Conservation (phyloP, 768 basidiomycete genomes). For the Chalciporus sphaerocephalus region DNA sequence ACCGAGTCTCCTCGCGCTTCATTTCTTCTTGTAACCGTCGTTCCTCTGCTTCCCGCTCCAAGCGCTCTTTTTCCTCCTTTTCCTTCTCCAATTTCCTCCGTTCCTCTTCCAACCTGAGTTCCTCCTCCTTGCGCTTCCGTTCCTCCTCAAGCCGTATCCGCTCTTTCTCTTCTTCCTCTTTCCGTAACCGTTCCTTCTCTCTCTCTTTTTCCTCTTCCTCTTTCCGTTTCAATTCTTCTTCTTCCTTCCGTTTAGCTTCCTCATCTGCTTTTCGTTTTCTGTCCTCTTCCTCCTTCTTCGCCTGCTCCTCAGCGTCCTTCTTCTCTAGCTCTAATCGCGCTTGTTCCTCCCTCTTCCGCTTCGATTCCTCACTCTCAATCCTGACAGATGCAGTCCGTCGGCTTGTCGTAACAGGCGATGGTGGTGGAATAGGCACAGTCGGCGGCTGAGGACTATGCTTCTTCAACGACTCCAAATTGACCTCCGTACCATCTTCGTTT, state of each 20-base stretch:
- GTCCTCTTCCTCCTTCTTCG: conserved; percentile 36
- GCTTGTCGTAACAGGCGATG: conserved; percentile 27
- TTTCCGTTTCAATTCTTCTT: conserved; percentile 37
- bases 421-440: conserved; percentile 37
- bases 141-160: conserved; percentile 30
- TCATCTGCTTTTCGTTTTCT: conserved; percentile 41
- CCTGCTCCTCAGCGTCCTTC: conserved; percentile 36
- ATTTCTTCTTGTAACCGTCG: conserved; percentile 21
- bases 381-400: conserved; percentile 42
- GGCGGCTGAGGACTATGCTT: conserved; percentile 43
- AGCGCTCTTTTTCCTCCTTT: conserved; percentile 42
- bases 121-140: conserved; percentile 30
- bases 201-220: conserved; percentile 45
- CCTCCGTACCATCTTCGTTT: conserved; percentile 58
- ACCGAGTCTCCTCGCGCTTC: conserved; percentile 20
- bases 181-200: conserved; percentile 35
- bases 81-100: conserved; percentile 28
- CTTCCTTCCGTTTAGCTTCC: conserved; percentile 39
- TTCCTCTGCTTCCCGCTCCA: conserved; percentile 34
- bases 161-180: conserved; percentile 40
- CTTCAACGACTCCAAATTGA: conserved; percentile 54
- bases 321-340: conserved; percentile 39
- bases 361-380: conserved; percentile 61
- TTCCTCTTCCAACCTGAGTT: conserved; percentile 30
- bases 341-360: conserved; percentile 44